Evolutionary conservation across 345 rosid genomes (phyloP).

Genomic region (Populus nigra): DNA sequence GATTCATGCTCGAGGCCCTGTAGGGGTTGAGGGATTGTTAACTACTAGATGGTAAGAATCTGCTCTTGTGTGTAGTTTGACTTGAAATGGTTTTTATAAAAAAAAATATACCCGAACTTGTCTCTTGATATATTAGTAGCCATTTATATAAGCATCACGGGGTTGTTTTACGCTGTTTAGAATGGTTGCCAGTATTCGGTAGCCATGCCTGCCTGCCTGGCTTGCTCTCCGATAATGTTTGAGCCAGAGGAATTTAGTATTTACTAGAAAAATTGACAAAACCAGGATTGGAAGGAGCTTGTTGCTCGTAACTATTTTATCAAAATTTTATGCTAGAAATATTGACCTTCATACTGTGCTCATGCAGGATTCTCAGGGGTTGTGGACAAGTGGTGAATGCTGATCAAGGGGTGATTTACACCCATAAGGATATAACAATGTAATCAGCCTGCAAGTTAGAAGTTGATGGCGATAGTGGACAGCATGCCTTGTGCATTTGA

Average conservation of each 20-base stretch:
- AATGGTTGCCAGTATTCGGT: neutral
- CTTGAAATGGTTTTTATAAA: neutral
- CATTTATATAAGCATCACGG: neutral
- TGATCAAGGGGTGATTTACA: constrained; percentile 68
- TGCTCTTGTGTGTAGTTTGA: neutral
- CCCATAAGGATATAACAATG: constrained; percentile 58
- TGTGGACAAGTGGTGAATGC: constrained; percentile 91
- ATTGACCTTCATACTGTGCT: neutral
- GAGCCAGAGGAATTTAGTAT: neutral
- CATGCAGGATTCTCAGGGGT: constrained; percentile 88
- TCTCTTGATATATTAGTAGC: neutral
- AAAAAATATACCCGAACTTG: neutral
- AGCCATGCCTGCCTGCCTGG: neutral
- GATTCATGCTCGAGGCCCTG: constrained; percentile 99
- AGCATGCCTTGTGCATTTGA: neutral
- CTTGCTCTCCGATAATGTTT: neutral
- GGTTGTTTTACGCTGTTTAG: neutral
- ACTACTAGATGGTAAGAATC: constrained; percentile 84
- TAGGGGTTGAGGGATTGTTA: constrained; percentile 91
- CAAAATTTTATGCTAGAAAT: neutral
- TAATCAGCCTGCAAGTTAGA: neutral
- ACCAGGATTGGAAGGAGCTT: neutral
- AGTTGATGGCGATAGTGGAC: neutral
- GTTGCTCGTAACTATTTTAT: neutral
- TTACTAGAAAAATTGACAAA: neutral